Evolutionary conservation across 1,284 basidiomycete genomes (phyloP).

Genomic region (Testicularia cyperi): DNA sequence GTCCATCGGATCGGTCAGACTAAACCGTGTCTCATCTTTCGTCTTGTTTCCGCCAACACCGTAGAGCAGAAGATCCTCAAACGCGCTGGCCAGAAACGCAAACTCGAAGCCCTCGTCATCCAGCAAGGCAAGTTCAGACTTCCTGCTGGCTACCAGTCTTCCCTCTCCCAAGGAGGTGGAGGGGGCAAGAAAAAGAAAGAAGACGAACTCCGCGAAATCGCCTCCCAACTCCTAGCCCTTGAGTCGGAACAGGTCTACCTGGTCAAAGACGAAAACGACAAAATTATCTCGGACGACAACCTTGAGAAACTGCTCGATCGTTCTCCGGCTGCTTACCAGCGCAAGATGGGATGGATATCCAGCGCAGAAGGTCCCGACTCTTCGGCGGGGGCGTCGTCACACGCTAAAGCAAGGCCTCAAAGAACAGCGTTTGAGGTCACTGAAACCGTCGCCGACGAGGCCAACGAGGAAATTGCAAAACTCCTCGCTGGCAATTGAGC

Average conservation of each 20-base stretch:
- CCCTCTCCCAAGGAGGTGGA: constrained; percentile 66
- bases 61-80: constrained; percentile 89
- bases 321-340: constrained; percentile 74
- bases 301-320: constrained; percentile 79
- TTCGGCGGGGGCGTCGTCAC: too few relatives aligned
- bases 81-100: constrained; percentile 80
- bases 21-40: constrained; percentile 69
- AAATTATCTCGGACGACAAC: constrained; percentile 76
- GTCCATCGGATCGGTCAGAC: constrained; percentile 95
- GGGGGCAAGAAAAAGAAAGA: constrained; percentile 53
- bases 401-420: constrained; percentile 3
- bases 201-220: constrained; percentile 63
- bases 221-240: constrained; percentile 74
- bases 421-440: constrained; percentile 78
- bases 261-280: constrained; percentile 71
- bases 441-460: constrained; percentile 70
- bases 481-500: constrained; percentile 25
- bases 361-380: constrained; percentile 8
- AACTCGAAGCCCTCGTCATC: constrained; percentile 90
- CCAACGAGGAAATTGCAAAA: constrained; percentile 72
- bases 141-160: constrained; percentile 15
- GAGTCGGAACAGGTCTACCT: constrained; percentile 87
- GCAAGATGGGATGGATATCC: constrained; percentile 74
- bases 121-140: constrained; percentile 70
- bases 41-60: constrained; percentile 73